These are phyloP conservation scores for Pyrus betulifolia DNA, from an alignment of 306 rosid species.

Conservation along the genomic window DNA sequence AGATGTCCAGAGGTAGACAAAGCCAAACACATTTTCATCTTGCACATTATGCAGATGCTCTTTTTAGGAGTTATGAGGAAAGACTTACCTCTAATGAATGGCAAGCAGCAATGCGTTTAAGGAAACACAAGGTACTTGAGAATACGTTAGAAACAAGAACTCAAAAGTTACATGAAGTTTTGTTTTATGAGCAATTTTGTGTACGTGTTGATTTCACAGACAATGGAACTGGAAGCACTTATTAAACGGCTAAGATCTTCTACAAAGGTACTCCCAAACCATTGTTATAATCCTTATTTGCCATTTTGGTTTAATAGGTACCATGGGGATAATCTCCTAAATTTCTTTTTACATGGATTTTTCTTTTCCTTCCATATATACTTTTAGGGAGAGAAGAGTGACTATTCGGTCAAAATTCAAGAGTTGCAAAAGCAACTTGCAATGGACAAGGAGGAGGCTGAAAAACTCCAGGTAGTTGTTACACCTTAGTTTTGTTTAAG, in stretches of 20 bases:
- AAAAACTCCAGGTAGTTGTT: conserved; percentile 65
- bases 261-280: conserved; percentile 41
- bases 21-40: conserved; percentile 78
- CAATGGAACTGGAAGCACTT: conserved; percentile 75
- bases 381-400: conserved; percentile 77
- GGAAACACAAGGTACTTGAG: conserved; percentile 76
- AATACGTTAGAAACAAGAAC: background rate
- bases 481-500: conserved; percentile 1
- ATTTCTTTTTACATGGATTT: conserved; percentile 5
- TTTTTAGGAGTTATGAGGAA: conserved; percentile 84
- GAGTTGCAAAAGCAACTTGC: conserved; percentile 90
- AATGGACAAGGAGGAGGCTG: conserved; percentile 87
- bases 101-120: conserved; percentile 85
- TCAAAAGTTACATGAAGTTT: conserved; percentile 6
- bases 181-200: background rate
- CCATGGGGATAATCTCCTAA: background rate
- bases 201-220: conserved; percentile 42
- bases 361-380: background rate
- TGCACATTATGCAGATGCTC: conserved; percentile 90
- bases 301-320: conserved; percentile 8
- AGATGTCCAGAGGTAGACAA: conserved; percentile 50
- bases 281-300: background rate
- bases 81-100: conserved; percentile 82
- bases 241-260: conserved; percentile 60
- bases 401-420: conserved; percentile 64